These are phyloP conservation scores for Mucor plumbeus DNA, from an alignment of 371 early-diverging fungal species.

Conservation along the genomic window DNA sequence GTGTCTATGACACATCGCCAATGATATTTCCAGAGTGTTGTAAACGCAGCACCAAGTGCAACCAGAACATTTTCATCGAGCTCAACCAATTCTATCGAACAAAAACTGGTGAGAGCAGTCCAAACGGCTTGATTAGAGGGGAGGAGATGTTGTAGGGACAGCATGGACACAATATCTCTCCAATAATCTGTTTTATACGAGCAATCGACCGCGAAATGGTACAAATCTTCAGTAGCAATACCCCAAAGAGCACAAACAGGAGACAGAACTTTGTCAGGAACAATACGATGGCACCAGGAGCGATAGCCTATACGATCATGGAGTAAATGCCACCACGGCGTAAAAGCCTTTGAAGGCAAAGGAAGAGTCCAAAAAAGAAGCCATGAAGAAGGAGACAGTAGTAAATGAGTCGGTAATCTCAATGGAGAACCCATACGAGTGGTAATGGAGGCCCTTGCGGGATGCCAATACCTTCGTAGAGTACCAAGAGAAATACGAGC, in stretches of 20 bases:
- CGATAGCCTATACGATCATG: background rate
- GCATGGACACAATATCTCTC: background rate
- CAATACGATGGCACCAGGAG: background rate
- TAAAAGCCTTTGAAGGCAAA: background rate
- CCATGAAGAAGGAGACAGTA: background rate
- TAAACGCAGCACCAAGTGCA: too few species aligned
- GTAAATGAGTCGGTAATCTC: background rate
- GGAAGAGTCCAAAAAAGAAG: background rate
- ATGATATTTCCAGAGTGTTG: too few species aligned
- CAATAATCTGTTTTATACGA: background rate
- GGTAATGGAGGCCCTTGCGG: background rate
- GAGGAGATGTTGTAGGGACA: background rate
- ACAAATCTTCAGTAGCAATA: background rate
- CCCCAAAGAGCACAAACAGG: background rate
- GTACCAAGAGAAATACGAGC: background rate
- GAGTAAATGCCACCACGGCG: background rate
- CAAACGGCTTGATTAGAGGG: too few species aligned
- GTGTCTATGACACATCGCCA: too few species aligned
- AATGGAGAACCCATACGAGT: too few species aligned
- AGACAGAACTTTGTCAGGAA: too few species aligned
- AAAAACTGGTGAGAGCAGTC: too few species aligned
- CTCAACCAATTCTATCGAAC: too few species aligned
- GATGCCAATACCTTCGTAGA: background rate
- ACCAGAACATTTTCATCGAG: too few species aligned
- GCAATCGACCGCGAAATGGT: background rate